phyloP scores from a whole-genome alignment of 148 eudicot species.

The Persicaria tinctoria region DNA sequence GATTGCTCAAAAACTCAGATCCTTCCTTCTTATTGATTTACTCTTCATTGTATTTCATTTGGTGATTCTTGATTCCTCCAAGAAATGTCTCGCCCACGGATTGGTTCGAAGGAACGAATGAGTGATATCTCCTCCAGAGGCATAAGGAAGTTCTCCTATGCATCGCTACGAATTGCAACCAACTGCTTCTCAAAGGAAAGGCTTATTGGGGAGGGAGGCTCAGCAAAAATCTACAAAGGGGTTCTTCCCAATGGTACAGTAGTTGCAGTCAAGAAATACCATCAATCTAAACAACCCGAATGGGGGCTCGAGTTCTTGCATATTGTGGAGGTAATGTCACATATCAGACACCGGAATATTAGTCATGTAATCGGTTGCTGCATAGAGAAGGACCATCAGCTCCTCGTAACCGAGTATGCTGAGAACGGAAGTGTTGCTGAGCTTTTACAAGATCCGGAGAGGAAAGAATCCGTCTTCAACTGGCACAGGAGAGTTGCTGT shows the following conservation, averaged over 20 bases:
- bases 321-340: slow-evolving; percentile 1
- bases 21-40: too few relatives aligned
- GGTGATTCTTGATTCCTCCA: too few relatives aligned
- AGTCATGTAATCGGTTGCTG: neutral
- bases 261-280: slow-evolving; percentile 4
- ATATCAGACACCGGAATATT: neutral
- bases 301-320: neutral
- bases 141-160: neutral
- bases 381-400: neutral
- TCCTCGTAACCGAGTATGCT: neutral
- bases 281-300: neutral
- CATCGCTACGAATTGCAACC: neutral
- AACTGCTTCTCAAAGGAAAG: neutral
- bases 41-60: too few relatives aligned
- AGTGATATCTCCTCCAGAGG: too few relatives aligned
- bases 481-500: neutral
- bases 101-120: too few relatives aligned
- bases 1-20: too few relatives aligned
- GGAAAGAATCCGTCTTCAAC: neutral
- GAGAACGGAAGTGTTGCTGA: neutral
- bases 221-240: slow-evolving; percentile 8
- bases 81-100: too few relatives aligned
- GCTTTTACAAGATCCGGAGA: neutral
- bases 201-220: neutral
- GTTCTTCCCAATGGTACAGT: neutral